Percentiles rank a stretch among this genome's conserved stretches.
phyloP scores from a whole-genome alignment of 2,329 filamentous ascomycete species.

The Pseudodiploospora longispora region DNA sequence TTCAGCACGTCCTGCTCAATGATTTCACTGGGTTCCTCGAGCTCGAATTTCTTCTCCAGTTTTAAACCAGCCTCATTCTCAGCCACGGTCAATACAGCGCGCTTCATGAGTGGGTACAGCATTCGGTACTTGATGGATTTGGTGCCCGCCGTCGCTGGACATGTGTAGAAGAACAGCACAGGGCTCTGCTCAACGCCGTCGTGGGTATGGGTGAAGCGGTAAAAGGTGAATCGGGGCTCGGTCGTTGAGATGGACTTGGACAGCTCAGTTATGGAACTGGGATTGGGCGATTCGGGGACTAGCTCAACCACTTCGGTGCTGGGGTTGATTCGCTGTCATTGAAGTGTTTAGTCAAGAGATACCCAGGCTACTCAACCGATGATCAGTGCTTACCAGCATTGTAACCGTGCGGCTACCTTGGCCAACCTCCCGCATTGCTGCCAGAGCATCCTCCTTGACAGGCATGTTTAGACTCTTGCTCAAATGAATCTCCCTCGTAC shows the following conservation, averaged over 20 bases:
- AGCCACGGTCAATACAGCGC: slow-evolving; percentile 58
- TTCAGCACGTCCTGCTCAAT: slow-evolving; percentile 56
- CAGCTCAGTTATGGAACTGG: slow-evolving; percentile 51
- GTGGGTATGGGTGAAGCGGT: slow-evolving; percentile 54
- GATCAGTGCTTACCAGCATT: slow-evolving; percentile 50
- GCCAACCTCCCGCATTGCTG: slow-evolving; percentile 53
- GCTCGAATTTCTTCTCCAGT: slow-evolving; percentile 63
- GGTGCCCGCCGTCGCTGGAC: slow-evolving; percentile 55
- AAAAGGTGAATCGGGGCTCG: slow-evolving; percentile 74
- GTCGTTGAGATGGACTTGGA: slow-evolving; percentile 51
- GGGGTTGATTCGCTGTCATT: slow-evolving; percentile 59
- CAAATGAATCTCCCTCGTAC: slow-evolving; percentile 48
- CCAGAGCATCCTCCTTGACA: slow-evolving; percentile 54
- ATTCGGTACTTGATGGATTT: slow-evolving; percentile 76
- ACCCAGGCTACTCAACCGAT: background rate
- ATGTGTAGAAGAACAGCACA: slow-evolving; percentile 76
- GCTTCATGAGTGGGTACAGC: slow-evolving; percentile 69
- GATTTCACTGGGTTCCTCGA: slow-evolving; percentile 61
- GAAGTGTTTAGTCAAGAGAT: background rate
- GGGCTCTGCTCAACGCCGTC: slow-evolving; percentile 45
- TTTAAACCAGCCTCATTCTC: slow-evolving; percentile 56
- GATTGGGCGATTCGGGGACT: slow-evolving; percentile 42
- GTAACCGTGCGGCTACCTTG: slow-evolving; percentile 46
- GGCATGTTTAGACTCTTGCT: slow-evolving; percentile 51
- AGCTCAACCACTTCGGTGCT: slow-evolving; percentile 62